A percentile compares a stretch with the other conserved stretches of the same genome.
These are phyloP conservation scores for Fusarium humuli DNA, from an alignment of 2,329 filamentous ascomycete species.

Conservation along the genomic window DNA sequence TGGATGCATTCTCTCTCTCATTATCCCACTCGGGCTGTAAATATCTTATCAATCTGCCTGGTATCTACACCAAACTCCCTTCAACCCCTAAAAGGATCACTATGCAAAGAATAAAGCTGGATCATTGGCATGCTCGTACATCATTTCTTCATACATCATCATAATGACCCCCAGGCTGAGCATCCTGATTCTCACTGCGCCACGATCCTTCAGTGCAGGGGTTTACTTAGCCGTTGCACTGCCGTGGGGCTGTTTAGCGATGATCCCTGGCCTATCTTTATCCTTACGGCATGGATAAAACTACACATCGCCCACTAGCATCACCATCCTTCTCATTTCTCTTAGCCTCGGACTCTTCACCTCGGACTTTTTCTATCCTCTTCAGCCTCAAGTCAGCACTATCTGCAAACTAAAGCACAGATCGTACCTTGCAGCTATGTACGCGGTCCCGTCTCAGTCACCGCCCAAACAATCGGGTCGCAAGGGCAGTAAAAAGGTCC, in stretches of 20 bases:
- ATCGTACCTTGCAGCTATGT: constrained; percentile 12
- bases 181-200: neutral
- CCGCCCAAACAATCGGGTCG: constrained; percentile 46
- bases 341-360: too few relatives aligned
- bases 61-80: neutral
- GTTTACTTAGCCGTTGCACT: neutral
- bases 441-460: constrained; percentile 10
- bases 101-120: neutral
- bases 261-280: neutral
- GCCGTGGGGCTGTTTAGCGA: too few relatives aligned
- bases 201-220: neutral
- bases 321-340: constrained; percentile 20
- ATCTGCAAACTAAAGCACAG: neutral
- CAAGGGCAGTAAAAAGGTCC: constrained; percentile 60
- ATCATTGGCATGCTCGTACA: neutral
- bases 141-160: neutral
- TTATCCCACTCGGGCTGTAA: too few relatives aligned
- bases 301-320: neutral
- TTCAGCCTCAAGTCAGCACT: neutral
- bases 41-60: neutral
- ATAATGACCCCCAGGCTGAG: neutral
- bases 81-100: neutral
- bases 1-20: neutral
- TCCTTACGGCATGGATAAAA: constrained; percentile 22
- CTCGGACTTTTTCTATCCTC: constrained; percentile 1